A percentile compares a stretch with the other conserved stretches of the same genome.
phyloP scores from a whole-genome alignment of 164 flowering plant species.

The Vitis rotundifolia region DNA sequence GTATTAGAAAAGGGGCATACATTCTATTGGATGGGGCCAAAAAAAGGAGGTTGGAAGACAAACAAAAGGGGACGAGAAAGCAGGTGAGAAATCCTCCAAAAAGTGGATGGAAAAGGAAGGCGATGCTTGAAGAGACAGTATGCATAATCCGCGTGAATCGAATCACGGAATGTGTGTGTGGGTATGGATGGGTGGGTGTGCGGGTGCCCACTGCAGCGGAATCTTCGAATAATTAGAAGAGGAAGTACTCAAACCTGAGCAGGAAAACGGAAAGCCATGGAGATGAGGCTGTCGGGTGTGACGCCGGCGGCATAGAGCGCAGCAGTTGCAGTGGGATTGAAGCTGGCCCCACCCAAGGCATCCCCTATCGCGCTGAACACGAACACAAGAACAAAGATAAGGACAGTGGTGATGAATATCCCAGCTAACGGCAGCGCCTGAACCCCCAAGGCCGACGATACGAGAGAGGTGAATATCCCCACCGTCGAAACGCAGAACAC shows the following conservation, averaged over 20 bases:
- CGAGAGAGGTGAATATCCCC: conserved; percentile 42
- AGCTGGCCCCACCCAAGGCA: conserved; percentile 73
- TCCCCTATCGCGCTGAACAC: conserved; percentile 50
- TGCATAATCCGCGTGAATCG: no score
- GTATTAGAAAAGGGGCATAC: no score
- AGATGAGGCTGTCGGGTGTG: conserved; percentile 50
- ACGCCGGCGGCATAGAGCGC: conserved; percentile 76
- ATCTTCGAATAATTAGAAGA: not conserved
- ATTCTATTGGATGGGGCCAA: no score
- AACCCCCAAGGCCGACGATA: conserved; percentile 38
- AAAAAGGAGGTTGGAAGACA: no score
- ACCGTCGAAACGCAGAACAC: conserved; percentile 55
- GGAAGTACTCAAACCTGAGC: conserved; percentile 63
- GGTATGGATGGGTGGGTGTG: no score
- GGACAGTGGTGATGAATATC: conserved; percentile 37
- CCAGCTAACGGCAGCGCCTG: conserved; percentile 25
- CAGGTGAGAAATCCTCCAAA: no score
- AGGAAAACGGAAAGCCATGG: conserved; percentile 78
- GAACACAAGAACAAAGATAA: conserved; percentile 50
- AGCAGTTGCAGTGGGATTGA: conserved; percentile 73
- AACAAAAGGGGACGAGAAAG: no score
- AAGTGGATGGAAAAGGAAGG: no score
- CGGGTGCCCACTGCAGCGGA: no score
- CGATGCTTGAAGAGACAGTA: no score
- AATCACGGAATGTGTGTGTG: no score